Evolutionary conservation across 768 basidiomycete genomes (phyloP).

Genomic region (Pleurotus djamor): DNA sequence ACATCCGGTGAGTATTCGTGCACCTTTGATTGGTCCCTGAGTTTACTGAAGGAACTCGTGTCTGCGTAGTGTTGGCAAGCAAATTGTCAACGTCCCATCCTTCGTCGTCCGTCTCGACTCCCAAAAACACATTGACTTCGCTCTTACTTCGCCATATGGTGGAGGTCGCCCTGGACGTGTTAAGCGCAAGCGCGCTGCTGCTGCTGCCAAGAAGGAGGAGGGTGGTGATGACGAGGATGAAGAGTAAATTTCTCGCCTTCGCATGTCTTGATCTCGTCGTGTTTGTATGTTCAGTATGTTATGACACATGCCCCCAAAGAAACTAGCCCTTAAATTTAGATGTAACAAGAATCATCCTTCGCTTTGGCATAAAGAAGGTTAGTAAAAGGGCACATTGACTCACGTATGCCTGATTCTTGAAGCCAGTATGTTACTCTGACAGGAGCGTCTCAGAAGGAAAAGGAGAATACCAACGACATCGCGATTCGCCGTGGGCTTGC

Average conservation of each 20-base stretch:
- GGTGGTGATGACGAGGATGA: conserved; percentile 91
- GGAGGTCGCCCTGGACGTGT: conserved; percentile 94
- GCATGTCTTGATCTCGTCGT: not conserved
- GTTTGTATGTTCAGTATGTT: conserved; percentile 12
- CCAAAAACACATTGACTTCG: conserved; percentile 99
- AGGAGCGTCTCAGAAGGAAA: no score
- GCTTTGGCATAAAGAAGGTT: no score
- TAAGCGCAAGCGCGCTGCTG: conserved; percentile 97
- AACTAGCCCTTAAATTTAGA: no score
- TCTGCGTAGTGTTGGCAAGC: conserved; percentile 83
- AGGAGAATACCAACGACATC: no score
- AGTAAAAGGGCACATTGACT: no score
- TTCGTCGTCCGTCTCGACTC: conserved; percentile 99
- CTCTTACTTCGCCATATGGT: conserved; percentile 94
- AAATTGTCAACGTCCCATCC: conserved; percentile 98
- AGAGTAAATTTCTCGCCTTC: conserved; percentile 47
- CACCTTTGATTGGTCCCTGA: not conserved
- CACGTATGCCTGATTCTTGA: no score
- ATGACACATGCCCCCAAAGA: conserved; percentile 8
- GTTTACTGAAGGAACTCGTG: not conserved
- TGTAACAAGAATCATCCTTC: no score
- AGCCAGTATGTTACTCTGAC: no score
- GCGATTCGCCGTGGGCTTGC: no score
- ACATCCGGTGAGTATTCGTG: conserved; percentile 80
- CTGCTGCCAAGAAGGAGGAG: conserved; percentile 88